Conservation (phyloP, 768 basidiomycete species). For the Podaxis sp. region DNA sequence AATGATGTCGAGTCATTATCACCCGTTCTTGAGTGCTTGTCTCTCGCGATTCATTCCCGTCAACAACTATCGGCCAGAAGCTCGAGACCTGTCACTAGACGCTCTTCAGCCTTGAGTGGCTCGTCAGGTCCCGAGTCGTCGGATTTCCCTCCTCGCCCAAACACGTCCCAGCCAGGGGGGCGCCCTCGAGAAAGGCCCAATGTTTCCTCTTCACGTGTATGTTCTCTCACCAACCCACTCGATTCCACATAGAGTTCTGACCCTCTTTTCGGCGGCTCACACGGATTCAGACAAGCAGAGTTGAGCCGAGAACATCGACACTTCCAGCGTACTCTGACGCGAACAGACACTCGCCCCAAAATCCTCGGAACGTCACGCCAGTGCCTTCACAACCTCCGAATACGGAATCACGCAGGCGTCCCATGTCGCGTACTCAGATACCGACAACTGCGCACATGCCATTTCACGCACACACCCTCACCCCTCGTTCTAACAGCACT, state of each 20-base stretch:
- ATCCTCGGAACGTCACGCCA: background rate
- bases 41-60: no score
- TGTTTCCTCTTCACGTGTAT: background rate
- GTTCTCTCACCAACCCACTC: background rate
- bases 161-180: background rate
- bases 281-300: background rate
- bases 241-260: background rate
- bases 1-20: no score
- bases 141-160: background rate
- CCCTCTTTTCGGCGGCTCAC: background rate
- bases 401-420: background rate
- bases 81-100: background rate
- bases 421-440: background rate
- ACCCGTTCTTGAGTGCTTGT: no score
- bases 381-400: background rate
- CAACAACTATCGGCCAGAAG: no score
- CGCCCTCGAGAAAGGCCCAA: background rate
- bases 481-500: background rate
- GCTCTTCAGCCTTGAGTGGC: background rate
- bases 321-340: background rate
- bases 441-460: background rate
- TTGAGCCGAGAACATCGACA: background rate
- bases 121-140: background rate
- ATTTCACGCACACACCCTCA: background rate
- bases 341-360: background rate